Evolutionary conservation across 148 eudicot species (phyloP).

Genomic region (Limonium bicolor): DNA sequence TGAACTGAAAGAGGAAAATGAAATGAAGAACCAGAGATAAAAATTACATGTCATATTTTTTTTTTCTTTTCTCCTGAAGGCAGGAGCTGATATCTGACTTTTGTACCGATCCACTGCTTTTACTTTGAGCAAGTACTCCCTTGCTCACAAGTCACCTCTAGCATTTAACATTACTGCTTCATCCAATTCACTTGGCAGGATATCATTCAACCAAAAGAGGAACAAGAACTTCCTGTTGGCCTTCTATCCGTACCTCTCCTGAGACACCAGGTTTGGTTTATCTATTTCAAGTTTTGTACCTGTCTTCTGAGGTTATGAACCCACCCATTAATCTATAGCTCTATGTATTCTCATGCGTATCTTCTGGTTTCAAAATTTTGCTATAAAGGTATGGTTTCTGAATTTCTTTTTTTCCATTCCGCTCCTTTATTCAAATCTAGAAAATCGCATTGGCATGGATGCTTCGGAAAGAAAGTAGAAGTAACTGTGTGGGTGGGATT

Average conservation of each 20-base stretch:
- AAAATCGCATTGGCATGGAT: slow-evolving; percentile 98
- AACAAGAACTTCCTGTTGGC: slow-evolving; percentile 1
- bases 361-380: background rate
- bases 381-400: background rate
- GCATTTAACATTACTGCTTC: too few species aligned
- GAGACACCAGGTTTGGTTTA: slow-evolving; percentile 4
- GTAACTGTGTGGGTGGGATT: slow-evolving; percentile 80
- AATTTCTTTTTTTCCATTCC: background rate
- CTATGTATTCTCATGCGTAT: background rate
- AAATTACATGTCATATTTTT: background rate
- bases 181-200: slow-evolving; percentile 2
- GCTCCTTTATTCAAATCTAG: slow-evolving; percentile 18
- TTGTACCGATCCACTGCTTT: background rate
- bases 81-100: background rate
- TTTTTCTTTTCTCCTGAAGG: background rate
- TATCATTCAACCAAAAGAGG: slow-evolving; percentile 1
- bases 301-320: background rate
- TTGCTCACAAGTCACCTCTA: too few species aligned
- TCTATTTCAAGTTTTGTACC: background rate
- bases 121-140: too few species aligned
- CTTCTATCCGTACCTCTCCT: background rate
- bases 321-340: background rate
- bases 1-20: too few species aligned
- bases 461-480: slow-evolving; percentile 72
- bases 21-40: background rate